Percentiles rank a stretch among this genome's conserved stretches.
phyloP scores from a whole-genome alignment of 2,329 filamentous ascomycete species.

The Didymella keratinophila region DNA sequence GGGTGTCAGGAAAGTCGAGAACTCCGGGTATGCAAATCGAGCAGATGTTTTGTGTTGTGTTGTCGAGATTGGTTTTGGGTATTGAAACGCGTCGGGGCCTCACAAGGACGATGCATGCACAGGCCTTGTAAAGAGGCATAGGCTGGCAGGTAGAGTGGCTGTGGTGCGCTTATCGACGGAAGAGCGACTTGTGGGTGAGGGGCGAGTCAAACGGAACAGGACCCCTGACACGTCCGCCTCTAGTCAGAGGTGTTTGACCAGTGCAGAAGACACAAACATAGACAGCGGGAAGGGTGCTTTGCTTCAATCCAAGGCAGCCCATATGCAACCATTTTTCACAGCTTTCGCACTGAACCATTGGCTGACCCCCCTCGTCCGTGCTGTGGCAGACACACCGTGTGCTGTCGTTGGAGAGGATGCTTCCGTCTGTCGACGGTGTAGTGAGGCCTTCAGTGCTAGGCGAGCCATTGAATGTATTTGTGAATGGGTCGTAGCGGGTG shows the following conservation, averaged over 20 bases:
- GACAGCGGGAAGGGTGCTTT: slow-evolving; percentile 54
- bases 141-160: not conserved
- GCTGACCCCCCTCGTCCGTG: slow-evolving; percentile 61
- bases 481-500: slow-evolving; percentile 46
- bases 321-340: slow-evolving; percentile 71
- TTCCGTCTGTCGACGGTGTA: slow-evolving; percentile 63
- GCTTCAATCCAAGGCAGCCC: slow-evolving; percentile 63
- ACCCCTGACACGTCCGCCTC: slow-evolving; percentile 45
- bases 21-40: slow-evolving; percentile 13
- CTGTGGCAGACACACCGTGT: slow-evolving; percentile 67
- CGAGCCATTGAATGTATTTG: slow-evolving; percentile 49
- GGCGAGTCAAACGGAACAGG: slow-evolving; percentile 40
- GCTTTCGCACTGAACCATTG: slow-evolving; percentile 70
- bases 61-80: not conserved
- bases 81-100: not conserved
- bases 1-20: not conserved
- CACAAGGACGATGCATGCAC: not conserved
- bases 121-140: not conserved
- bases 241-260: slow-evolving; percentile 44
- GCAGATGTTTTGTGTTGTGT: not conserved
- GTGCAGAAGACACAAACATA: slow-evolving; percentile 54
- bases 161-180: slow-evolving; percentile 28
- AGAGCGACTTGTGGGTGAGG: slow-evolving; percentile 43
- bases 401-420: slow-evolving; percentile 58
- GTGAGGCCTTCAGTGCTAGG: slow-evolving; percentile 58